A percentile compares a stretch with the other conserved stretches of the same genome.
Evolutionary conservation across 306 rosid genomes (phyloP).

Genomic region (Prunus kanzakura): DNA sequence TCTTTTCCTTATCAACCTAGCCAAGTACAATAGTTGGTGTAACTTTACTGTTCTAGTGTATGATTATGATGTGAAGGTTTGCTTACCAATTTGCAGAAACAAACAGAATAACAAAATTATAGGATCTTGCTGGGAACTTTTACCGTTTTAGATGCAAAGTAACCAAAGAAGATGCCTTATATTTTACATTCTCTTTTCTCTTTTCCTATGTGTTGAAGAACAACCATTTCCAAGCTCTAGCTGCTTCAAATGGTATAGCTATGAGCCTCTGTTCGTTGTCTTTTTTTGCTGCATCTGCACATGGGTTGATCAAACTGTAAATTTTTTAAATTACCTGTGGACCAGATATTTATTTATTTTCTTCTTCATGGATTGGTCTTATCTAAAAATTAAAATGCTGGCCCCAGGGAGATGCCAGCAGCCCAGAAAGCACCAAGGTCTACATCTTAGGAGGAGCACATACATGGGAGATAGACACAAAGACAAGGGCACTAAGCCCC

Average conservation of each 20-base stretch:
- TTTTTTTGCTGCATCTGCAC: neutral
- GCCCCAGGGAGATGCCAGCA: neutral
- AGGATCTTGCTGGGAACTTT: neutral
- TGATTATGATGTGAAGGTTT: neutral
- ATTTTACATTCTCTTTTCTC: neutral
- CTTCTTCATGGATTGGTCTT: neutral
- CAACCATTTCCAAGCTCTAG: neutral
- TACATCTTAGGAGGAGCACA: neutral
- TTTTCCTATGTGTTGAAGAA: neutral
- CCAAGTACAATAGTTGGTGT: neutral
- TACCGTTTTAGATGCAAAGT: neutral
- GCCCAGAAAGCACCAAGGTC: slow-evolving; percentile 13
- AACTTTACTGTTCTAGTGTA: neutral
- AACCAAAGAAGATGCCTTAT: neutral
- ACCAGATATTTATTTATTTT: neutral
- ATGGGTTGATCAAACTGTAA: neutral
- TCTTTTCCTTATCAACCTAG: neutral
- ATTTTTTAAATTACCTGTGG: too few relatives aligned
- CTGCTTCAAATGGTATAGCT: neutral
- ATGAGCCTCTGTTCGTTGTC: neutral
- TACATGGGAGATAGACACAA: neutral
- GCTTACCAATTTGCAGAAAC: slow-evolving; percentile 14
- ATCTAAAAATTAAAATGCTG: neutral
- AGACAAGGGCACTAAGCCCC: slow-evolving; percentile 11
- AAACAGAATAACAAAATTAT: neutral